A percentile compares a stretch with the other conserved stretches of the same genome.
Conservation (phyloP, 768 basidiomycete species). For the Pleurotus tuoliensis region DNA sequence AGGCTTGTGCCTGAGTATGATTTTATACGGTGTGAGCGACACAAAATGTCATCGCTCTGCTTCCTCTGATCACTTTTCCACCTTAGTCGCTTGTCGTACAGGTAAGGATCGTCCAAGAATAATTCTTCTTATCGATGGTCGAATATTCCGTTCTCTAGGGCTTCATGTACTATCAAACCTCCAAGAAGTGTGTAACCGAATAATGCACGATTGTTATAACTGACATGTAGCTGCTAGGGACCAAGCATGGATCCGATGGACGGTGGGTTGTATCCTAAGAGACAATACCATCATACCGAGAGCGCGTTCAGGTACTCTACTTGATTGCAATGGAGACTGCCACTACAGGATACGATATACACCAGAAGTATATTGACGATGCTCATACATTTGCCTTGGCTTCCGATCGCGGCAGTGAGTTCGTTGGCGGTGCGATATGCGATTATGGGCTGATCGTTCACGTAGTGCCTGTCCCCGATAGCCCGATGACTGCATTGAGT, state of each 20-base stretch:
- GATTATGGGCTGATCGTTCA: background rate
- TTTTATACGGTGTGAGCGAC: slow-evolving; percentile 16
- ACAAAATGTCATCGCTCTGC: background rate
- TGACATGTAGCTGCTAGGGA: slow-evolving; percentile 10
- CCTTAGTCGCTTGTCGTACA: background rate
- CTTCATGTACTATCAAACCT: slow-evolving; percentile 15
- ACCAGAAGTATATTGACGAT: slow-evolving; percentile 17
- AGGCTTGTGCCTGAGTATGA: slow-evolving; percentile 16
- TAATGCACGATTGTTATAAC: background rate
- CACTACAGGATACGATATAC: slow-evolving; percentile 18
- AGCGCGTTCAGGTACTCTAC: slow-evolving; percentile 17
- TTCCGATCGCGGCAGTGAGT: slow-evolving; percentile 12
- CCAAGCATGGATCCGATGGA: slow-evolving; percentile 9
- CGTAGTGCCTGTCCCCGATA: background rate
- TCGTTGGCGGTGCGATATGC: too few species aligned
- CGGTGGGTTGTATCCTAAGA: slow-evolving; percentile 7
- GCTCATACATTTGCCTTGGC: background rate
- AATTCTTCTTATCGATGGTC: background rate
- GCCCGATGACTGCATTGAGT: background rate
- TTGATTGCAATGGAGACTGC: slow-evolving; percentile 20
- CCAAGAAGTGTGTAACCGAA: slow-evolving; percentile 10
- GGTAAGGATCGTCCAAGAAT: background rate
- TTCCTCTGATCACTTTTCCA: too few species aligned
- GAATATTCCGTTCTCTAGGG: slow-evolving; percentile 5
- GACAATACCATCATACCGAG: background rate